phyloP scores from a whole-genome alignment of 163 green algal genomes.

The Prototheca cutis region DNA sequence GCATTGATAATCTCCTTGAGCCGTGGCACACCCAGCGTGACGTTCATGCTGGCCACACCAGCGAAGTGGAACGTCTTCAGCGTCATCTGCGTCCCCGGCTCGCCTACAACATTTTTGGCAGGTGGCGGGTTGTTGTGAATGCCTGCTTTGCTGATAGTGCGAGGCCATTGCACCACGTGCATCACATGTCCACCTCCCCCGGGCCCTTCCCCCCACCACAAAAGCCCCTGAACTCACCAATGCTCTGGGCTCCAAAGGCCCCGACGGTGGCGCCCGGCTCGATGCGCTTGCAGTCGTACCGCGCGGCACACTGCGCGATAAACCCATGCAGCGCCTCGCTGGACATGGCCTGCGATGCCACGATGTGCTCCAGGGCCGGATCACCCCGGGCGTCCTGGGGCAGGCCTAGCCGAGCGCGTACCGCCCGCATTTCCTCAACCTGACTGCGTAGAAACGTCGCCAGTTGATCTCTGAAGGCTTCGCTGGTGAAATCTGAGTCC shows the following conservation, averaged over 20 bases:
- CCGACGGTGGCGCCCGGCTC: constrained; percentile 78
- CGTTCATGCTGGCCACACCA: constrained; percentile 93
- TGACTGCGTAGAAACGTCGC: constrained; percentile 33
- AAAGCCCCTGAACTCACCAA: constrained; percentile 53
- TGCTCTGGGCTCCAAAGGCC: constrained; percentile 79
- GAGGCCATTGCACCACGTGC: too few relatives aligned
- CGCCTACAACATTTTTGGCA: too few relatives aligned
- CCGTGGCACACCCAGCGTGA: constrained; percentile 89
- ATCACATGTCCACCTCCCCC: too few relatives aligned
- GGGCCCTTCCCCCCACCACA: too few relatives aligned
- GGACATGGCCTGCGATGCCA: constrained; percentile 20
- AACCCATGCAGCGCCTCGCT: constrained; percentile 28
- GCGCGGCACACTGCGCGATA: constrained; percentile 37
- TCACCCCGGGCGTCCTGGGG: constrained; percentile 24
- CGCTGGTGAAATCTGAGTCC: constrained; percentile 23
- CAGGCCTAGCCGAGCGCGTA: constrained; percentile 45
- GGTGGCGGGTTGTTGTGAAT: too few relatives aligned
- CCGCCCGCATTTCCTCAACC: constrained; percentile 16
- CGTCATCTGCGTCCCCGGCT: constrained; percentile 98
- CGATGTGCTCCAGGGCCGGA: constrained; percentile 13
- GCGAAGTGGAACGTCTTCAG: constrained; percentile 99
- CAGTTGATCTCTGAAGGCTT: constrained; percentile 39
- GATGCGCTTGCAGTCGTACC: constrained; percentile 67
- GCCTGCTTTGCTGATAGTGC: too few relatives aligned
- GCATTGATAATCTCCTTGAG: constrained; percentile 99